Percentiles rank a stretch among this genome's conserved stretches.
These are phyloP conservation scores for Coemansia umbellata DNA, from an alignment of 192 early-diverging fungal species.

Conservation along the genomic window DNA sequence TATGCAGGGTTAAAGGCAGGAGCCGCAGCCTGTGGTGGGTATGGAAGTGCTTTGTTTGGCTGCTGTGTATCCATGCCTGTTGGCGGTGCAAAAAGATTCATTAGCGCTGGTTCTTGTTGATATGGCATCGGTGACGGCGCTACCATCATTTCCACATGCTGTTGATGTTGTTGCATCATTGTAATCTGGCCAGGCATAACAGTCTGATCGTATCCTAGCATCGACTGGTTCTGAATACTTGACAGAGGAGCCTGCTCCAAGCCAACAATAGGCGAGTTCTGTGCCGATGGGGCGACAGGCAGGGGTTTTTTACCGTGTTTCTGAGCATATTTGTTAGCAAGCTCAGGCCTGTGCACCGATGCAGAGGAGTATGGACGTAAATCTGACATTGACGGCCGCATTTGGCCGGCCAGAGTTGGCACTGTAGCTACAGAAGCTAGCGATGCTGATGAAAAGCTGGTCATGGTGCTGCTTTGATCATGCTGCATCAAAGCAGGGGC, in stretches of 20 bases:
- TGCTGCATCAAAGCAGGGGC: constrained; percentile 28
- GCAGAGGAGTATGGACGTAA: constrained; percentile 51
- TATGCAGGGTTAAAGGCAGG: constrained; percentile 24
- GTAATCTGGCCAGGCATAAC: constrained; percentile 38
- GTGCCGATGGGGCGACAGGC: constrained; percentile 26
- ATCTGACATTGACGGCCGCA: constrained; percentile 44
- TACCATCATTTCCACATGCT: constrained; percentile 15
- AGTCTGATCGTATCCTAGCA: constrained; percentile 31
- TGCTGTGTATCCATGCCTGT: constrained; percentile 10
- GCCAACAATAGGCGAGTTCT: not conserved
- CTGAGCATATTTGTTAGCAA: constrained; percentile 46
- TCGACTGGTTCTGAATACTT: not conserved
- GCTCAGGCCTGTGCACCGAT: constrained; percentile 39
- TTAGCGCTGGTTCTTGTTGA: constrained; percentile 16
- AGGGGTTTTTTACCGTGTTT: constrained; percentile 48
- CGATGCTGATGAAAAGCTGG: not conserved
- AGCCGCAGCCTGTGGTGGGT: constrained; percentile 11
- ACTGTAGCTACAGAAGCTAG: not conserved
- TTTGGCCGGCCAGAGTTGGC: not conserved
- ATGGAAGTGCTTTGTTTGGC: constrained; percentile 13
- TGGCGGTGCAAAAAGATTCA: constrained; percentile 41
- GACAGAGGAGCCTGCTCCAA: not conserved
- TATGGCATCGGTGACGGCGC: constrained; percentile 16
- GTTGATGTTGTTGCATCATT: constrained; percentile 17
- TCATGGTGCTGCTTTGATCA: not conserved